phyloP scores from a whole-genome alignment of 1,284 basidiomycete species.

The Ustilago esculenta region DNA sequence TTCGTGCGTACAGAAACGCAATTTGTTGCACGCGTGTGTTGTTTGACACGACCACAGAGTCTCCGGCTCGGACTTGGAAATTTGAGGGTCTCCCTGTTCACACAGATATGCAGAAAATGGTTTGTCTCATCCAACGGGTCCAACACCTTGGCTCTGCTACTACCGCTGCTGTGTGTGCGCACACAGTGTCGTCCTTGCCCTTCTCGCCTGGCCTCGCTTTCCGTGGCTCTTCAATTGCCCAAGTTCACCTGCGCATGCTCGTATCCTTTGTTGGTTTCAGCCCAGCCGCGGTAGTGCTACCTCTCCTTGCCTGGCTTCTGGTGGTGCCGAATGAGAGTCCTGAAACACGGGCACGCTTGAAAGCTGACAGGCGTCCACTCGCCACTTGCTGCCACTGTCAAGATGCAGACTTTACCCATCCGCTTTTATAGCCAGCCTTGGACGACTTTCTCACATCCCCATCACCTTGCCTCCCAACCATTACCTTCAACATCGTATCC shows the following conservation, averaged over 20 bases:
- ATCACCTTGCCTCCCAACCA: slow-evolving; percentile 8
- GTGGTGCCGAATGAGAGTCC: too few species aligned
- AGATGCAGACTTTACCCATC: not conserved
- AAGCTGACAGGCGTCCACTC: too few species aligned
- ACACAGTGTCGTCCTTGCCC: not conserved
- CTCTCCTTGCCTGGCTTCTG: too few species aligned
- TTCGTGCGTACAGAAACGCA: too few species aligned
- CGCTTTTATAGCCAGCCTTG: not conserved
- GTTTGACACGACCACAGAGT: slow-evolving; percentile 16
- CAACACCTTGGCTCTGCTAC: slow-evolving; percentile 2
- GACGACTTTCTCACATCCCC: not conserved
- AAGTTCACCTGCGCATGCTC: too few species aligned
- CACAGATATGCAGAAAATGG: not conserved
- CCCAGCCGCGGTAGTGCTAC: not conserved
- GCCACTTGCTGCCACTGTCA: too few species aligned
- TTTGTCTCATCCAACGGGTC: slow-evolving; percentile 13
- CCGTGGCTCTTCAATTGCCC: too few species aligned
- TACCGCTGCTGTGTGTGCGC: too few species aligned
- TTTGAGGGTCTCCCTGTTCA: slow-evolving; percentile 3
- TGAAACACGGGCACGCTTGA: too few species aligned
- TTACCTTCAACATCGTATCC: slow-evolving; percentile 5
- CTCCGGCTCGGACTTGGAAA: slow-evolving; percentile 10
- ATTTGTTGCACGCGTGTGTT: too few species aligned
- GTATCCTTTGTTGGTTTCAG: slow-evolving; percentile 3
- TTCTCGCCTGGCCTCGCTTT: not conserved